These are phyloP conservation scores for Tremellales sp. DNA, from an alignment of 1,284 basidiomycete species.

Conservation along the genomic window DNA sequence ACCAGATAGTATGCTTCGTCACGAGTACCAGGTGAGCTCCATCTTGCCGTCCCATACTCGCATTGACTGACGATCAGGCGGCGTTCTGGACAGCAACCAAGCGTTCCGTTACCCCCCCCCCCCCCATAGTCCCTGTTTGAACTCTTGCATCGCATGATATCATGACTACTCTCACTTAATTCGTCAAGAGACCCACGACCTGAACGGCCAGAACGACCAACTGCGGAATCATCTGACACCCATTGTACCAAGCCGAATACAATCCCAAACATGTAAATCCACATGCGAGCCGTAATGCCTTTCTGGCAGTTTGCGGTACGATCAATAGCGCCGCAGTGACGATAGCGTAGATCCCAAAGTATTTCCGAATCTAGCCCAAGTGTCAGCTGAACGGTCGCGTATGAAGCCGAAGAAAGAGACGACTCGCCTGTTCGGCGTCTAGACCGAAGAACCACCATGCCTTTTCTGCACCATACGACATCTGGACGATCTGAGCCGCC, in stretches of 20 bases:
- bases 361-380: not conserved
- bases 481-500: not conserved
- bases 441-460: not conserved
- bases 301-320: not conserved
- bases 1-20: constrained; percentile 75
- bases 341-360: not conserved
- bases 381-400: too few relatives aligned
- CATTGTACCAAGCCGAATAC: not conserved
- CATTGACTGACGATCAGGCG: constrained; percentile 43
- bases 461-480: not conserved
- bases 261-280: not conserved
- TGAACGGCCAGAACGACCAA: not conserved
- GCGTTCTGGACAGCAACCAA: constrained; percentile 83
- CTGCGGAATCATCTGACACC: not conserved
- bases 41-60: not conserved
- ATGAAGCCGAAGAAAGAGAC: too few relatives aligned
- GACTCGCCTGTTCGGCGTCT: not conserved
- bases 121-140: not conserved
- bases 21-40: constrained; percentile 65
- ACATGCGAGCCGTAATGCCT: not conserved
- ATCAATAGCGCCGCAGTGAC: not conserved
- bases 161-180: not conserved
- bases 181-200: not conserved
- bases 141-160: too few relatives aligned
- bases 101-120: constrained; percentile 9